phyloP scores from a whole-genome alignment of 2,329 filamentous ascomycete species.

The Penicillium sp. region DNA sequence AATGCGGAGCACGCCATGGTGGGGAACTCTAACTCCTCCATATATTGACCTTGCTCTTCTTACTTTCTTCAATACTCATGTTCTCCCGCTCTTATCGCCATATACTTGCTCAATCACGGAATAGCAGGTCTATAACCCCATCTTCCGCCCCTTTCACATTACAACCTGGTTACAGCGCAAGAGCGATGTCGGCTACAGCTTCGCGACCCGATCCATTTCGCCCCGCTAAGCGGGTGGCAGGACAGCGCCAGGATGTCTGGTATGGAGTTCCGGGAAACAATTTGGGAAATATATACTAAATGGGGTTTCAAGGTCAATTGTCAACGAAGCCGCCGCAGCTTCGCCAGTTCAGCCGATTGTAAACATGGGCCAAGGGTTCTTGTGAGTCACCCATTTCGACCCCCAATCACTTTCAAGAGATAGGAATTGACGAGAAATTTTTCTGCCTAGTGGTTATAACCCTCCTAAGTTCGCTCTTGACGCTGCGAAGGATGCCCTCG shows the following conservation, averaged over 20 bases:
- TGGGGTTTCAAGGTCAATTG: slow-evolving; percentile 53
- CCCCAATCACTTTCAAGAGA: not conserved
- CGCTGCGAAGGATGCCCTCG: slow-evolving; percentile 84
- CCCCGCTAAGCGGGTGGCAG: slow-evolving; percentile 49
- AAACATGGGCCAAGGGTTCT: slow-evolving; percentile 66
- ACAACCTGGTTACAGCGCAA: slow-evolving; percentile 22
- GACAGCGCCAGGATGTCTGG: slow-evolving; percentile 54
- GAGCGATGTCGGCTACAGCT: slow-evolving; percentile 42
- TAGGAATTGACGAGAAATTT: not conserved
- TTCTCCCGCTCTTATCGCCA: slow-evolving; percentile 1
- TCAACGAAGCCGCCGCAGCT: slow-evolving; percentile 65
- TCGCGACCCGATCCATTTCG: slow-evolving; percentile 43
- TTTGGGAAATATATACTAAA: slow-evolving; percentile 14
- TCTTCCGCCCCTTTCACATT: slow-evolving; percentile 3
- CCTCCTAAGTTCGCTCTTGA: slow-evolving; percentile 86
- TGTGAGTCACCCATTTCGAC: slow-evolving; percentile 38
- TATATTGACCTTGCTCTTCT: not conserved
- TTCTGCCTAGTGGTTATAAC: slow-evolving; percentile 69
- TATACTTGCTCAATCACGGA: slow-evolving; percentile 4
- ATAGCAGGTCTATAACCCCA: not conserved
- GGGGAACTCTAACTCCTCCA: slow-evolving; percentile 6
- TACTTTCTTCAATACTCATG: slow-evolving; percentile 11
- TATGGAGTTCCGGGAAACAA: slow-evolving; percentile 17
- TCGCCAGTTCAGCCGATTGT: slow-evolving; percentile 64
- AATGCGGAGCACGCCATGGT: slow-evolving; percentile 23